phyloP scores from a whole-genome alignment of 345 rosid species.

The Odontarrhena argentea region DNA sequence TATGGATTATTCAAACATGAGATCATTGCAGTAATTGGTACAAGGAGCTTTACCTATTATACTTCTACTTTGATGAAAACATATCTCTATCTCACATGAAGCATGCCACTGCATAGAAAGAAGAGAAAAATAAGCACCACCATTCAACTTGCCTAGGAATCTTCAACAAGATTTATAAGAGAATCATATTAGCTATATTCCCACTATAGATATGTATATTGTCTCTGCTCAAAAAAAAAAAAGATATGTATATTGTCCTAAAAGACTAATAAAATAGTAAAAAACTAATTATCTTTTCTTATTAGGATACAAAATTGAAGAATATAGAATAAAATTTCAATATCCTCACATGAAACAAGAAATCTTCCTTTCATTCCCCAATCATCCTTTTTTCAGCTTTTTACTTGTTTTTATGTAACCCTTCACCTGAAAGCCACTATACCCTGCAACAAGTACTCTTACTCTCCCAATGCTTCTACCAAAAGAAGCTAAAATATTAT shows the following conservation, averaged over 20 bases:
- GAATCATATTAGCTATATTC: constrained; percentile 41
- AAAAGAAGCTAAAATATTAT: constrained; percentile 33
- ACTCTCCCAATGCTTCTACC: constrained; percentile 38
- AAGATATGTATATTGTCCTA: too few relatives aligned
- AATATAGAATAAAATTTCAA: constrained; percentile 24
- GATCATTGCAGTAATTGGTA: constrained; percentile 44
- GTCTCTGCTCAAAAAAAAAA: too few relatives aligned
- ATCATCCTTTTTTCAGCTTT: constrained; percentile 45
- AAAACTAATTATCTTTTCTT: constrained; percentile 1
- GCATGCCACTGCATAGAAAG: constrained; percentile 49
- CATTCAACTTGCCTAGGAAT: constrained; percentile 45
- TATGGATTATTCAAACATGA: constrained; percentile 36
- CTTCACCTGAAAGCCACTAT: constrained; percentile 44
- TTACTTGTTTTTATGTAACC: constrained; percentile 41
- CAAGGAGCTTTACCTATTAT: constrained; percentile 41
- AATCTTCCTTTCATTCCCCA: constrained; percentile 49
- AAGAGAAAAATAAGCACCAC: constrained; percentile 42
- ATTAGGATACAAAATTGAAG: constrained; percentile 10
- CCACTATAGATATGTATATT: constrained; percentile 40
- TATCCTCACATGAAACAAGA: constrained; percentile 42
- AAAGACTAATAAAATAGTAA: constrained; percentile 26
- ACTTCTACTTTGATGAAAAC: constrained; percentile 40
- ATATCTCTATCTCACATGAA: constrained; percentile 35
- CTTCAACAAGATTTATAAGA: constrained; percentile 40
- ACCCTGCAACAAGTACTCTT: constrained; percentile 35